phyloP scores from a whole-genome alignment of 306 rosid species.

The Pyrus betulifolia region DNA sequence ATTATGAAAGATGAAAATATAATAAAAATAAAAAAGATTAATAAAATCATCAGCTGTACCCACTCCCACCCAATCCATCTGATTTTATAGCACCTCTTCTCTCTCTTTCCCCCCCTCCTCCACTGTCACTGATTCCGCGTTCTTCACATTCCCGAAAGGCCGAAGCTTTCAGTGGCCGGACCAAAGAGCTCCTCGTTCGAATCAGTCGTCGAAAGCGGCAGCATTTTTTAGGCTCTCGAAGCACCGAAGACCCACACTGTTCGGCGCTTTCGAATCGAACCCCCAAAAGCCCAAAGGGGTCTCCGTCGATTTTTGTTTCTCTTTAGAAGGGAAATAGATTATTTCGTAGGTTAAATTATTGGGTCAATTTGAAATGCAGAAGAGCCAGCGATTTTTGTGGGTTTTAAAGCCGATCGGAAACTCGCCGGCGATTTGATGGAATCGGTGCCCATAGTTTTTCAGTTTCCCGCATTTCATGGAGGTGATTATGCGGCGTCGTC shows the following conservation, averaged over 20 bases:
- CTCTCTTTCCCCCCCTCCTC: not conserved
- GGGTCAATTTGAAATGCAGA: slow-evolving; percentile 35
- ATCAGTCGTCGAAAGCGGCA: slow-evolving; percentile 16
- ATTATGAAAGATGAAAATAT: not conserved
- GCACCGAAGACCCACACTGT: not conserved
- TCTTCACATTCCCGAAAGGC: slow-evolving; percentile 13
- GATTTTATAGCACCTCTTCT: slow-evolving; percentile 6
- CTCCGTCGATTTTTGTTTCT: not conserved
- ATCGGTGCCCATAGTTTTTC: slow-evolving; percentile 23
- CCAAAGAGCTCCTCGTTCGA: slow-evolving; percentile 23
- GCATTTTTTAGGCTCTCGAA: not conserved
- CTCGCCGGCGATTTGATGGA: slow-evolving; percentile 75
- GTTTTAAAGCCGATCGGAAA: slow-evolving; percentile 43
- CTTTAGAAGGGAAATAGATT: not conserved
- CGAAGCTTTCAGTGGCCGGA: not conserved
- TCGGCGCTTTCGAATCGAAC: slow-evolving; percentile 24
- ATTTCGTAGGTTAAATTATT: not conserved
- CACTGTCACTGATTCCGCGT: slow-evolving; percentile 41
- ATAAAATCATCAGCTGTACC: slow-evolving; percentile 33
- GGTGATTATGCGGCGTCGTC: slow-evolving; percentile 43
- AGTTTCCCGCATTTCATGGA: slow-evolving; percentile 47
- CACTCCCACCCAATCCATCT: slow-evolving; percentile 51
- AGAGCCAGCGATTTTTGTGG: slow-evolving; percentile 30
- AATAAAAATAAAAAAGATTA: not conserved
- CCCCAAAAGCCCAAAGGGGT: not conserved